Evolutionary conservation across 2,329 filamentous ascomycete genomes (phyloP).

Genomic region (Dactylellina drechsleri): DNA sequence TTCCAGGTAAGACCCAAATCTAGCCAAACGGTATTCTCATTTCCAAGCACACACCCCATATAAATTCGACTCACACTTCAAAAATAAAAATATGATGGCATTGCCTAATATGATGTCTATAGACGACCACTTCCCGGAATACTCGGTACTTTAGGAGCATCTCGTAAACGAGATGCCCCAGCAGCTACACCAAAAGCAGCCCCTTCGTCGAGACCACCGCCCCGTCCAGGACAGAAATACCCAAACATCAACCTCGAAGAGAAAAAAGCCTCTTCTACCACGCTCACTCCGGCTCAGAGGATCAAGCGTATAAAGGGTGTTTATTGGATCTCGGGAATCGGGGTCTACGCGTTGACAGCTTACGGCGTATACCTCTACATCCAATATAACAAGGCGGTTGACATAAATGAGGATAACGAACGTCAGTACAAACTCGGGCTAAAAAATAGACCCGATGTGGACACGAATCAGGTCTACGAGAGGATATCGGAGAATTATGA

Average conservation of each 20-base stretch:
- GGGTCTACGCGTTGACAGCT: conserved; percentile 55
- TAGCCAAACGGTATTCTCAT: conserved; percentile 12
- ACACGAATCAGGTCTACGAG: conserved; percentile 57
- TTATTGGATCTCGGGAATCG: conserved; percentile 55
- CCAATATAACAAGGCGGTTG: conserved; percentile 41
- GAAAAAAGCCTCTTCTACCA: not conserved
- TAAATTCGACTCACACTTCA: not conserved
- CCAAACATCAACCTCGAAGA: conserved; percentile 25
- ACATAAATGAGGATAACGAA: conserved; percentile 33
- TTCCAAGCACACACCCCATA: not conserved
- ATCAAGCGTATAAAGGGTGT: conserved; percentile 49
- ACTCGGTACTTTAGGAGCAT: conserved; percentile 2
- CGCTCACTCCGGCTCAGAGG: conserved; percentile 28
- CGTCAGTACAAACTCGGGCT: conserved; percentile 32
- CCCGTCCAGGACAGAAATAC: conserved; percentile 40
- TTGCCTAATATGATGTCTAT: conserved; percentile 13
- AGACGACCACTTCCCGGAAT: conserved; percentile 8
- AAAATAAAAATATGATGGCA: not conserved
- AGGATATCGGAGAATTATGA: conserved; percentile 58
- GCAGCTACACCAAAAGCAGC: conserved; percentile 1
- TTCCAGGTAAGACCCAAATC: not conserved
- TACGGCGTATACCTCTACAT: conserved; percentile 58
- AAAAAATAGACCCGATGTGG: conserved; percentile 35
- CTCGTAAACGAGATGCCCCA: not conserved
- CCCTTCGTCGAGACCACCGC: conserved; percentile 19